Percentiles rank a stretch among this genome's conserved stretches.
Conservation (phyloP, 192 early-diverging fungal genomes). For the Coemansia sp. region DNA sequence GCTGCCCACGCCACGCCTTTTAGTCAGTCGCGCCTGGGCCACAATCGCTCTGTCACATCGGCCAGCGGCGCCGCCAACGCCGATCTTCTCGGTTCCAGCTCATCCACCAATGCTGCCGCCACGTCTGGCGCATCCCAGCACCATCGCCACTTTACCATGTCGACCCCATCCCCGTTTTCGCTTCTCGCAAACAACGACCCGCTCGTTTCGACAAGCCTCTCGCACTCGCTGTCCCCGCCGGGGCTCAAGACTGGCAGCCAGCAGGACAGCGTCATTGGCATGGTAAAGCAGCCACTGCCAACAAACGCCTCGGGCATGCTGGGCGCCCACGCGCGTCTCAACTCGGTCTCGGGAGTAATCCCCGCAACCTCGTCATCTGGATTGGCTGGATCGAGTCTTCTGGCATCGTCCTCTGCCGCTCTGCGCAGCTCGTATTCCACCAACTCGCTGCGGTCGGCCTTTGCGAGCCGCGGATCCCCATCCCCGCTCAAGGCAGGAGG, state of each 20-base stretch:
- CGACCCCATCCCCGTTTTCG: slow-evolving; percentile 9
- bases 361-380: background rate
- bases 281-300: slow-evolving; percentile 7
- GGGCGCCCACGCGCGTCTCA: slow-evolving; percentile 36
- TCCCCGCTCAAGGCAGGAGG: slow-evolving; percentile 13
- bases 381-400: slow-evolving; percentile 4
- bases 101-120: background rate
- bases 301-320: slow-evolving; percentile 38
- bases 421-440: slow-evolving; percentile 52
- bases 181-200: slow-evolving; percentile 9
- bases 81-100: background rate
- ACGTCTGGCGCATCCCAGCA: slow-evolving; percentile 4
- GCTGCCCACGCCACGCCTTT: slow-evolving; percentile 1
- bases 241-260: background rate
- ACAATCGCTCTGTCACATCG: background rate
- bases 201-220: background rate
- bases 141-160: slow-evolving; percentile 21
- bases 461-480: slow-evolving; percentile 37
- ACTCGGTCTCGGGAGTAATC: slow-evolving; percentile 24
- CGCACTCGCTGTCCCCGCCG: slow-evolving; percentile 17
- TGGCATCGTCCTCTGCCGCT: slow-evolving; percentile 35
- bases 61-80: background rate
- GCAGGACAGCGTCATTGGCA: background rate
- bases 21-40: background rate
- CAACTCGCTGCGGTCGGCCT: slow-evolving; percentile 41